A percentile compares a stretch with the other conserved stretches of the same genome.
phyloP scores from a whole-genome alignment of 164 flowering plant genomes.

The Berberis thunbergii region DNA sequence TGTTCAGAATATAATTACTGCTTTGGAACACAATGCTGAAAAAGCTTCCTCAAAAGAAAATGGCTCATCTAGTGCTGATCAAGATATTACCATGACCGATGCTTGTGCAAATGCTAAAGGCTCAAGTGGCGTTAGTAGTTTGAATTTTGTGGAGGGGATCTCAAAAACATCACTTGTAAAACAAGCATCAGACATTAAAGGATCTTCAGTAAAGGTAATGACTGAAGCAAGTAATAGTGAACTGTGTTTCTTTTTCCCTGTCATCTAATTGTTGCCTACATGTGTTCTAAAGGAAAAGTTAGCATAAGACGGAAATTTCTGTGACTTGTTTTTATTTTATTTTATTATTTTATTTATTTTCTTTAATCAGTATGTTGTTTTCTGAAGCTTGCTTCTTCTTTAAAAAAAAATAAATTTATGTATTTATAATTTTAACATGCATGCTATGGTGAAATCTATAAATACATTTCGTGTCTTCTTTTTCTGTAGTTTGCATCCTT shows the following conservation, averaged over 20 bases:
- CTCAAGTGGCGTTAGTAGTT: conserved; percentile 44
- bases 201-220: conserved; percentile 84
- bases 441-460: too few relatives aligned
- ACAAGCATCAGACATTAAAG: conserved; percentile 75
- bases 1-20: conserved; percentile 49
- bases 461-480: too few relatives aligned
- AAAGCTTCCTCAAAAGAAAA: conserved; percentile 64
- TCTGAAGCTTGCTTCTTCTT: too few relatives aligned
- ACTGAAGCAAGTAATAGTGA: not conserved
- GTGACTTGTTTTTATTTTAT: too few relatives aligned
- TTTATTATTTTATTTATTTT: too few relatives aligned
- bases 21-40: conserved; percentile 69
- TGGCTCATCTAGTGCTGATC: conserved; percentile 65
- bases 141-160: conserved; percentile 78
- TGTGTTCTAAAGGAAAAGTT: too few relatives aligned
- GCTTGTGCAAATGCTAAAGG: conserved; percentile 48
- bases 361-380: too few relatives aligned
- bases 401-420: too few relatives aligned
- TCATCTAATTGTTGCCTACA: too few relatives aligned
- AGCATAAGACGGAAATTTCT: too few relatives aligned
- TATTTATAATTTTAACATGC: too few relatives aligned
- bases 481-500: too few relatives aligned
- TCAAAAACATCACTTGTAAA: conserved; percentile 80
- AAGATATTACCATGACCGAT: conserved; percentile 88
- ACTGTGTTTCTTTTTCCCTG: not conserved